Base-by-base conservation (phyloP, 1,284 basidiomycete species). In the Sporisorium scitamineum region DNA sequence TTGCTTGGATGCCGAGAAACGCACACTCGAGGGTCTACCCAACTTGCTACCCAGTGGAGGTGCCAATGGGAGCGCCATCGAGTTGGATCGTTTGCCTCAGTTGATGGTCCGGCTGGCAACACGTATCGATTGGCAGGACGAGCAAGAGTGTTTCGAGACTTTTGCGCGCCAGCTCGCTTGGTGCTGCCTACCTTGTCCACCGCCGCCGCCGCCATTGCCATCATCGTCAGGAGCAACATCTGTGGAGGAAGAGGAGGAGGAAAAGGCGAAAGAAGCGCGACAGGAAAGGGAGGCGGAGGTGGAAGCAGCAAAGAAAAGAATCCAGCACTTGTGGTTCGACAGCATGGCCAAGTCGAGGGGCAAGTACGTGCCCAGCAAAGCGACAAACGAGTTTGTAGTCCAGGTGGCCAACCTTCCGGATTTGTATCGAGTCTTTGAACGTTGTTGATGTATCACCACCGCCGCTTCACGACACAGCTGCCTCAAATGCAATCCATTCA, bases 101-200 rank as follows among this genome's bases (percentile, higher is more conserved):
- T 52, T 85, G 45, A 61, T 86, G 37, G 61, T 86, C 18, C 77
- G 79, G 29, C 67, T 86, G 27, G 84, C 80, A 29, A 69, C 77
- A 3, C 78, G 96, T 90, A 94, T 97, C 29, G 88, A 95, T 78
- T 99, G 96, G 96, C 88, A 88, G 9, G 88, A 90, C 2, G 97
- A 99, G 85, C 88, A 88, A 54, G 90, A 90, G 63, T 99, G 96
- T 84, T 98, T 99, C 82, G 89, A 90, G 20, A 89, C 90, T 0
- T 92, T 99, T 81, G 88, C 97, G 24, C 90, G 91, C 31, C 96
- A 99, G 86, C 87, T 99, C 1, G 95, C 80, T 0, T 69, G 45
- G 39, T 72, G 70, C 31, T 84, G 67, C 65, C 57, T 58, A 22
- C 59, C 66, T 53, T 53, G 88, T 66, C 92, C 90, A 79, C 60